phyloP scores from a whole-genome alignment of 257 asterid species.

The Rhazya stricta region DNA sequence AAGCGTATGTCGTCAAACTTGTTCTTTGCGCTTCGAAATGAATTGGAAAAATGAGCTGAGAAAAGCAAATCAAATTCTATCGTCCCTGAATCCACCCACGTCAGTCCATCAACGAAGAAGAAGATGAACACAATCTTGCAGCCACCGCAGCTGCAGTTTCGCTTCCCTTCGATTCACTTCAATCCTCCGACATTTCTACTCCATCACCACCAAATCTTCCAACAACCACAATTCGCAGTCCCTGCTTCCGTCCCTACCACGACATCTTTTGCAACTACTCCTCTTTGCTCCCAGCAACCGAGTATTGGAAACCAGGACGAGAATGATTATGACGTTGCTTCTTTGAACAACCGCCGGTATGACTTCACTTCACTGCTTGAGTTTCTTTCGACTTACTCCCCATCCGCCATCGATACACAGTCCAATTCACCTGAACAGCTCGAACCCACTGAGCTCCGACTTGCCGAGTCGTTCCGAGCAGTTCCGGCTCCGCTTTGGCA shows the following conservation, averaged over 20 bases:
- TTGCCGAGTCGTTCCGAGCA: conserved; percentile 70
- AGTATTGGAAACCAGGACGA: conserved; percentile 21
- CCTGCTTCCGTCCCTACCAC: conserved; percentile 10
- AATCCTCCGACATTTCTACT: conserved; percentile 26
- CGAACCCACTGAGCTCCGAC: conserved; percentile 54
- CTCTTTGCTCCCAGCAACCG: conserved; percentile 24
- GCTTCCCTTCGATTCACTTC: conserved; percentile 36
- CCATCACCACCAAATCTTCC: conserved; percentile 10
- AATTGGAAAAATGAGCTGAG: neutral
- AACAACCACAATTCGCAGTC: conserved; percentile 22
- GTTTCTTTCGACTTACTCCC: conserved; percentile 51
- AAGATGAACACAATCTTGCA: conserved; percentile 55
- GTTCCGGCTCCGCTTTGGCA: conserved; percentile 96
- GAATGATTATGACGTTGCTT: conserved; percentile 48
- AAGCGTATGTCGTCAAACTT: neutral
- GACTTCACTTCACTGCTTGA: conserved; percentile 77
- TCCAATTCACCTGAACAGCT: conserved; percentile 43
- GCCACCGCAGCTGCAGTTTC: conserved; percentile 51
- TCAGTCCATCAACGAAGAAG: conserved; percentile 19
- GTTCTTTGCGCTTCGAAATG: neutral
- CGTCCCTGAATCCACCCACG: conserved; percentile 7
- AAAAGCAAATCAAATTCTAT: neutral
- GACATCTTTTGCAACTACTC: conserved; percentile 23
- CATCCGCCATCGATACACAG: conserved; percentile 21
- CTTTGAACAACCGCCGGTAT: conserved; percentile 42